Conservation (phyloP, 768 basidiomycete genomes). For the Xerocomellus dryophilus region DNA sequence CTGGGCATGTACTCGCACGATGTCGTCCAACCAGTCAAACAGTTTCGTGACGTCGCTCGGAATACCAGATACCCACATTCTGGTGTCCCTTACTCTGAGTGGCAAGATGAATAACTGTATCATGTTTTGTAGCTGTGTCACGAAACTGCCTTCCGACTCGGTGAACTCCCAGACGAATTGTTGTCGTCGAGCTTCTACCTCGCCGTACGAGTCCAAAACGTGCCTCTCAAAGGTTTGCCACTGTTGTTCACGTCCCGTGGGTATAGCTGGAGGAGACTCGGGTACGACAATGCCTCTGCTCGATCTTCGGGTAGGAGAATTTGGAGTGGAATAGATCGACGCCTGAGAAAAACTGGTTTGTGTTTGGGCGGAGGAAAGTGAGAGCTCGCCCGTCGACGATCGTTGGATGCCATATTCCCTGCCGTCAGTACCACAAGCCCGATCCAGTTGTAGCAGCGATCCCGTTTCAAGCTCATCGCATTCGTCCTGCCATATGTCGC, state of each 20-base stretch:
- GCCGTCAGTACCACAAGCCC: not conserved
- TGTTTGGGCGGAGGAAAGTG: slow-evolving; percentile 11
- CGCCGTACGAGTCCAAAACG: slow-evolving; percentile 37
- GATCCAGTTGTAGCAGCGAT: slow-evolving; percentile 27
- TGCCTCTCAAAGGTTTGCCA: slow-evolving; percentile 24
- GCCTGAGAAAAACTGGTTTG: slow-evolving; percentile 22
- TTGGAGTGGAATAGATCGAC: slow-evolving; percentile 25
- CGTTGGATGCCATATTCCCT: not conserved
- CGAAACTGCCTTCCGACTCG: slow-evolving; percentile 66
- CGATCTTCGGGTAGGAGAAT: slow-evolving; percentile 12
- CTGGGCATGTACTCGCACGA: slow-evolving; percentile 70
- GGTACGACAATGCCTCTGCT: slow-evolving; percentile 5
- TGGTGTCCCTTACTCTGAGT: slow-evolving; percentile 65
- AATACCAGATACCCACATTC: slow-evolving; percentile 78
- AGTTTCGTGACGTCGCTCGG: slow-evolving; percentile 65
- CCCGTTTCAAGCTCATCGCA: slow-evolving; percentile 27
- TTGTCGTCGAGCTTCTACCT: slow-evolving; percentile 58
- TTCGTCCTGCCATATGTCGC: slow-evolving; percentile 41
- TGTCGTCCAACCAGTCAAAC: slow-evolving; percentile 88
- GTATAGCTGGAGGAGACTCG: slow-evolving; percentile 6
- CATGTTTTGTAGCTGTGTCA: slow-evolving; percentile 61
- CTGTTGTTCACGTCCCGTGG: slow-evolving; percentile 15
- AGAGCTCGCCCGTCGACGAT: slow-evolving; percentile 7
- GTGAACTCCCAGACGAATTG: slow-evolving; percentile 66
- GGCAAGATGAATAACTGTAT: slow-evolving; percentile 75